Base-by-base conservation (phyloP, 2,329 filamentous ascomycete genomes). In the Cladorrhinum sp. region DNA sequence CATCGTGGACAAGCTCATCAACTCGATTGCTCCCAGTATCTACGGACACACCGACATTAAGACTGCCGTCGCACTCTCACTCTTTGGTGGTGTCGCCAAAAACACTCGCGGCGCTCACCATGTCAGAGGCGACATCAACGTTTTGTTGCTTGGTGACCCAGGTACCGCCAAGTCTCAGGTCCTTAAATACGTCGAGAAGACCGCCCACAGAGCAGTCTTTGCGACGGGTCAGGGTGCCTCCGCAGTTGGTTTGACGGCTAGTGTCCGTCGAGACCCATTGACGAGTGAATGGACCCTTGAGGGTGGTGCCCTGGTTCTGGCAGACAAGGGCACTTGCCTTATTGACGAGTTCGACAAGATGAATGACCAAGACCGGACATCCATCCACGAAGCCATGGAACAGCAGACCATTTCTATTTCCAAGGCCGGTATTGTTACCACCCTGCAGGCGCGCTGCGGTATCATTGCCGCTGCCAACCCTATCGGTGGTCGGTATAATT, bases 331-430 rank as follows among this genome's bases (percentile, higher is more conserved):
- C 46, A 96, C 92, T 16, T 98, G 95, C 71, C 82, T 99, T 28
- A 99, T 99, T 65, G 95, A 99, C 70, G 95, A 99, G 76, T 99
- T 99, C 70, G 95, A 99, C 84, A 99, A 99, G 82, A 99, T 99
- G 95, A 98, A 98, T 74, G 95, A 99, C 73, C 92, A 98, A 73
- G 95, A 99, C 75, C 87, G 95, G 66, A 98, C 95, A 1, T 96
- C 92, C 7, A 99, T 99, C 68, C 95, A 99, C 83, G 95, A 99
- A 81, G 95, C 95, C 62, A 99, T 99, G 95, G 95, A 99, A 76
- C 95, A 99, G 76, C 95, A 99, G 77, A 99, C 95, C 1, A 99
- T 99, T 68, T 98, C 94, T 63, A 99, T 99, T 72, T 96, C 92
- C 66, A 99, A 99, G 74, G 95, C 95, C 0, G 95, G 95, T 76